phyloP scores from a whole-genome alignment of 176 grass and related monocot species.

The Hordeum vulgare region DNA sequence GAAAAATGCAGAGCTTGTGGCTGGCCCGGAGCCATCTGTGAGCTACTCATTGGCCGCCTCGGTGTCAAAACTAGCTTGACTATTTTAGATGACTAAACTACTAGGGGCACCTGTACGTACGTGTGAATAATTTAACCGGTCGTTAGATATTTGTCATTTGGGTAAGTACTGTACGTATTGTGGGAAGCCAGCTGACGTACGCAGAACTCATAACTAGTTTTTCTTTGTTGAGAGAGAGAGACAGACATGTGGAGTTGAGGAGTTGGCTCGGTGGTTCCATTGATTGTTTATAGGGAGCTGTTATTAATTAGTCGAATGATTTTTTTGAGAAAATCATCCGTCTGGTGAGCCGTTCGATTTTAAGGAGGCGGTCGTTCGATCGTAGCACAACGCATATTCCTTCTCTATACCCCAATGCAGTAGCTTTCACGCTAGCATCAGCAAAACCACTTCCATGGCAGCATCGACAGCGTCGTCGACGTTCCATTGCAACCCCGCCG shows the following conservation, averaged over 20 bases:
- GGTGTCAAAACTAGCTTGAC: background rate
- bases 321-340: no score
- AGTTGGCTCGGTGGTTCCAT: background rate
- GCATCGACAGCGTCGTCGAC: no score
- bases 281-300: no score
- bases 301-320: no score
- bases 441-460: no score
- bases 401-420: no score
- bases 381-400: no score
- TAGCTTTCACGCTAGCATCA: no score
- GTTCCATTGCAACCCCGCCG: no score
- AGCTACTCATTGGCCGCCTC: background rate
- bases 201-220: background rate
- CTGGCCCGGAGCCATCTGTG: background rate
- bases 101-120: background rate
- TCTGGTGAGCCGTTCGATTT: no score
- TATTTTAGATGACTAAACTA: background rate
- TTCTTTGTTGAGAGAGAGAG: no score
- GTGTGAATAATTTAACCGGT: background rate
- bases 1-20: background rate
- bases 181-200: background rate
- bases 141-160: constrained; percentile 4
- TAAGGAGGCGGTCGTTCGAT: no score
- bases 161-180: background rate
- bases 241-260: background rate